Percentiles rank a stretch among this genome's conserved stretches.
Evolutionary conservation across 768 basidiomycete species (phyloP).

Genomic region (Ramaria sp.): DNA sequence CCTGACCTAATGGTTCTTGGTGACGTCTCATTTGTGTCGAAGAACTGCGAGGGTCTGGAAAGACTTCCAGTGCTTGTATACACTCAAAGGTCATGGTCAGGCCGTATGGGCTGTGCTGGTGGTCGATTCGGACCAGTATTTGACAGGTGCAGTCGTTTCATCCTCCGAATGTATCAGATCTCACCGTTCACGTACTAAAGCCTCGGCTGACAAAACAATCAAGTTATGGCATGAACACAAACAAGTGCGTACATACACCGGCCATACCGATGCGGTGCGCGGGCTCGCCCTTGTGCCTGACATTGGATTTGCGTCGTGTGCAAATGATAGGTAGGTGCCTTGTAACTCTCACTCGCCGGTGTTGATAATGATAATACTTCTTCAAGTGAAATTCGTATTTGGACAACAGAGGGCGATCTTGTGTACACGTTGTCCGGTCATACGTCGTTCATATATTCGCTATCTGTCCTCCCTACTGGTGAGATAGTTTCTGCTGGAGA

Average conservation of each 20-base stretch:
- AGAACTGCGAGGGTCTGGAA: constrained; percentile 96
- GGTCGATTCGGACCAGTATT: constrained; percentile 59
- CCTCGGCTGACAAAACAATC: constrained; percentile 92
- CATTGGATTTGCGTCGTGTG: constrained; percentile 90
- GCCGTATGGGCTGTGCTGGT: constrained; percentile 91
- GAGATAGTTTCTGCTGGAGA: constrained; percentile 87
- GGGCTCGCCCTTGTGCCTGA: constrained; percentile 71
- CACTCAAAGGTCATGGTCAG: constrained; percentile 78
- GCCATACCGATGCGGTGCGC: constrained; percentile 89
- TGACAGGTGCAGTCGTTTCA: constrained; percentile 54
- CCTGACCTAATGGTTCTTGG: not conserved
- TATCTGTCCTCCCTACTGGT: constrained; percentile 73
- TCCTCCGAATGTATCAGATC: not conserved
- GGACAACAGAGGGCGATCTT: constrained; percentile 74
- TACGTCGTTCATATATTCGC: constrained; percentile 91
- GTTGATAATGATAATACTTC: not conserved
- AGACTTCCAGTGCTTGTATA: constrained; percentile 58
- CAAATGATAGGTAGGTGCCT: constrained; percentile 70
- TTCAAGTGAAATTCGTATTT: constrained; percentile 79
- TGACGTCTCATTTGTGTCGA: constrained; percentile 5
- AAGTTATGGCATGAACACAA: constrained; percentile 80
- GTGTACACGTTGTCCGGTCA: constrained; percentile 82
- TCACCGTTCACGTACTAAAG: constrained; percentile 27
- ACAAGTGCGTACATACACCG: constrained; percentile 61
- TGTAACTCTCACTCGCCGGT: not conserved